Percentiles rank a stretch among this genome's conserved stretches.
These are phyloP conservation scores for Andrographis paniculata DNA, from an alignment of 305 asterid genomes.

Conservation along the genomic window DNA sequence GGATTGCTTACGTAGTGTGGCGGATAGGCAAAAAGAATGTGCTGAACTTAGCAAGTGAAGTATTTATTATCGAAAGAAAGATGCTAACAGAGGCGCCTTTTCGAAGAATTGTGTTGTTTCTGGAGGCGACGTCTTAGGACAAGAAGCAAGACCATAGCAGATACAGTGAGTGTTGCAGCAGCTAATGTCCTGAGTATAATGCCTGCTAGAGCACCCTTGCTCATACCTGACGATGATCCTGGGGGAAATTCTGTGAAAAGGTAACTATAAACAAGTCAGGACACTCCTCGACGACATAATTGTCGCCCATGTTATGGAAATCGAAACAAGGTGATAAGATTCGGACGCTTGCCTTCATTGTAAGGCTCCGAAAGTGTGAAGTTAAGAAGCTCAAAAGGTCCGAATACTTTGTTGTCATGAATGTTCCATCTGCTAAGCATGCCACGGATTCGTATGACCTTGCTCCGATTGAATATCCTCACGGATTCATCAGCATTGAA, in stretches of 20 bases:
- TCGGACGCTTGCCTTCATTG: constrained; percentile 37
- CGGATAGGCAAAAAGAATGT: neutral
- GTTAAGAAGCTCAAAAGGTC: constrained; percentile 87
- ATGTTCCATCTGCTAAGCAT: constrained; percentile 77
- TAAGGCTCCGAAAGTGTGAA: constrained; percentile 75
- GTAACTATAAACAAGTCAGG: constrained; percentile 9
- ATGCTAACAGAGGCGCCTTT: constrained; percentile 61
- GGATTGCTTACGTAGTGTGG: constrained; percentile 6
- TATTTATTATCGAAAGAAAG: neutral
- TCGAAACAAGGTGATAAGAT: neutral
- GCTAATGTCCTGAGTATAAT: constrained; percentile 69
- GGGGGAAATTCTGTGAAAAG: constrained; percentile 41
- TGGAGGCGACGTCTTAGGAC: constrained; percentile 43
- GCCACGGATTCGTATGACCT: constrained; percentile 51
- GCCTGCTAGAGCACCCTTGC: constrained; percentile 89
- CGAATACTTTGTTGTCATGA: constrained; percentile 57
- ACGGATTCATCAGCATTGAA: constrained; percentile 24
- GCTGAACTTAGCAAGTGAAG: neutral
- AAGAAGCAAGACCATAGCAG: constrained; percentile 56
- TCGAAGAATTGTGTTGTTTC: constrained; percentile 41
- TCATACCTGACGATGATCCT: constrained; percentile 38
- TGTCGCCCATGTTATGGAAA: neutral
- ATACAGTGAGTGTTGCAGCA: constrained; percentile 59
- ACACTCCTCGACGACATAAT: neutral
- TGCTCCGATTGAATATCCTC: constrained; percentile 45